phyloP scores from a whole-genome alignment of 805 yeast genomes.

The Saturnispora ahearnii region DNA sequence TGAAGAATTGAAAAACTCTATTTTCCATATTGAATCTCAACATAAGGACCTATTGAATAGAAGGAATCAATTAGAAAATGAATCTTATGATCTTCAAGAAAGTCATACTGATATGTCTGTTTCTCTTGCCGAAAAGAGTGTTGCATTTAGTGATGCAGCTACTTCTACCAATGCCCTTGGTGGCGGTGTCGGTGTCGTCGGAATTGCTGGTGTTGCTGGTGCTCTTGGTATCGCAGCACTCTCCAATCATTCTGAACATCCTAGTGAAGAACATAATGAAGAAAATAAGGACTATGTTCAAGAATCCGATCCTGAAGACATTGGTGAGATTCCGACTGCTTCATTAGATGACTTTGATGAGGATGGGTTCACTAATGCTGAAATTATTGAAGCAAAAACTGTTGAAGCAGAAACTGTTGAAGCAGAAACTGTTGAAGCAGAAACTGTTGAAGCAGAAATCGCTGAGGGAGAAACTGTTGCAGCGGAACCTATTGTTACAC shows the following conservation, averaged over 20 bases:
- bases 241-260: neutral
- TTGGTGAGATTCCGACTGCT: constrained; percentile 27
- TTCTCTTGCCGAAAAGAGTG: constrained; percentile 25
- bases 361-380: constrained; percentile 12
- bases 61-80: constrained; percentile 27
- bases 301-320: neutral
- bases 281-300: no score
- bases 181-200: constrained; percentile 17
- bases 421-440: constrained; percentile 4
- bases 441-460: constrained; percentile 23
- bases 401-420: neutral
- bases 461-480: constrained; percentile 1
- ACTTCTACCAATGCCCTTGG: constrained; percentile 24
- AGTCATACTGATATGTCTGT: constrained; percentile 25
- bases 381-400: neutral
- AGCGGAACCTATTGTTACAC: constrained; percentile 10
- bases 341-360: constrained; percentile 26
- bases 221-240: neutral
- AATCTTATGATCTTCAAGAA: constrained; percentile 34
- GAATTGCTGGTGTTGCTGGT: constrained; percentile 15
- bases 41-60: constrained; percentile 18
- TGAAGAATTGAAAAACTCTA: constrained; percentile 18
- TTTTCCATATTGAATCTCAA: constrained; percentile 21
- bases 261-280: neutral
- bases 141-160: constrained; percentile 23